Conservation (phyloP, 306 rosid species). For the Fragaria nilgerrensis region DNA sequence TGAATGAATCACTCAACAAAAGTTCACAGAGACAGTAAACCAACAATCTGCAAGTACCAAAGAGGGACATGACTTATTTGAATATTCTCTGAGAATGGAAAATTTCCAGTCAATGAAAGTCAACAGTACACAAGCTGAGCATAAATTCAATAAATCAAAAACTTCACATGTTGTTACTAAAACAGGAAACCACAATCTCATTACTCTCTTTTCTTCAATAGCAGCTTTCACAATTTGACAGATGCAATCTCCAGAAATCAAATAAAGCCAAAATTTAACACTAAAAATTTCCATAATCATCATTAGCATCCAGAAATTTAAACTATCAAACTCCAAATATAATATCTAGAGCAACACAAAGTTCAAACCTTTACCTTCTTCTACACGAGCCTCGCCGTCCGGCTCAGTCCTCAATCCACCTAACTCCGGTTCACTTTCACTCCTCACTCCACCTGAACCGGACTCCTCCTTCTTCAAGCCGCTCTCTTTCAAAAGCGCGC, state of each 20-base stretch:
- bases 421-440: background rate
- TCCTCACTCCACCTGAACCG: background rate
- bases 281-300: background rate
- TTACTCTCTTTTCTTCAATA: background rate
- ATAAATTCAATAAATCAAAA: background rate
- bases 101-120: background rate
- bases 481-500: constrained; percentile 40
- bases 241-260: background rate
- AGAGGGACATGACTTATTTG: background rate
- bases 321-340: background rate
- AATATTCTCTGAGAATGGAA: background rate
- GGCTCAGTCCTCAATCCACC: background rate
- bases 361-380: background rate
- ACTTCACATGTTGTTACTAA: background rate
- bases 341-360: background rate
- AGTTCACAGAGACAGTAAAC: background rate
- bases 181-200: background rate
- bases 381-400: background rate
- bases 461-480: constrained; percentile 15
- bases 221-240: background rate
- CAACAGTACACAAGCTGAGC: background rate
- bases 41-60: background rate
- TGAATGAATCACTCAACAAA: background rate
- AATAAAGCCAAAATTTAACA: background rate
- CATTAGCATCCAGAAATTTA: background rate